These are phyloP conservation scores for Verbascum thapsus DNA, from an alignment of 257 asterid genomes.

Conservation along the genomic window DNA sequence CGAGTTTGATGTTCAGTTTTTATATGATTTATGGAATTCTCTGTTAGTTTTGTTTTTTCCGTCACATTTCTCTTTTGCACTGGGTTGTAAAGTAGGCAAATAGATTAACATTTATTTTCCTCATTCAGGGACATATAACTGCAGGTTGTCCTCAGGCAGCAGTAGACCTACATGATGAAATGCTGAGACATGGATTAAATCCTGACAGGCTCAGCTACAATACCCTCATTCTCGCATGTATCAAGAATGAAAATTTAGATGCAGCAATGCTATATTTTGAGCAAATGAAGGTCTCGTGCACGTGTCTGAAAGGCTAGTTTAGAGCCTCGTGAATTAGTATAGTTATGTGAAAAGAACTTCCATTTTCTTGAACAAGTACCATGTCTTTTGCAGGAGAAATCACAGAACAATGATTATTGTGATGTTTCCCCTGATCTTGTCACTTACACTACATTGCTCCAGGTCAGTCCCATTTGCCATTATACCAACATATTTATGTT, in stretches of 20 bases:
- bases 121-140: slow-evolving; percentile 64
- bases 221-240: slow-evolving; percentile 62
- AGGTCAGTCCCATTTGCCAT: slow-evolving; percentile 39
- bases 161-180: slow-evolving; percentile 51
- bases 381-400: slow-evolving; percentile 54
- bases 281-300: slow-evolving; percentile 72
- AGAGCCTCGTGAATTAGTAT: slow-evolving; percentile 48
- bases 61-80: not conserved
- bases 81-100: slow-evolving; percentile 5
- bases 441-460: slow-evolving; percentile 66
- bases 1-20: slow-evolving; percentile 11
- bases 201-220: slow-evolving; percentile 71
- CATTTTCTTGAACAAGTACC: slow-evolving; percentile 28
- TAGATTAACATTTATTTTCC: slow-evolving; percentile 24
- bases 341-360: slow-evolving; percentile 21
- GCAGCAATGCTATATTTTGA: slow-evolving; percentile 50
- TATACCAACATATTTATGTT: slow-evolving; percentile 12
- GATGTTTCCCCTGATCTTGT: slow-evolving; percentile 61
- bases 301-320: slow-evolving; percentile 59
- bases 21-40: slow-evolving; percentile 1
- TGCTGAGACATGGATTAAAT: slow-evolving; percentile 50
- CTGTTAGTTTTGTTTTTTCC: not conserved
- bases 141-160: slow-evolving; percentile 61
- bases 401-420: slow-evolving; percentile 36
- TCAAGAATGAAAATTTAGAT: slow-evolving; percentile 55